Conservation (phyloP, 441 rosid species). For the Croton setiger region DNA sequence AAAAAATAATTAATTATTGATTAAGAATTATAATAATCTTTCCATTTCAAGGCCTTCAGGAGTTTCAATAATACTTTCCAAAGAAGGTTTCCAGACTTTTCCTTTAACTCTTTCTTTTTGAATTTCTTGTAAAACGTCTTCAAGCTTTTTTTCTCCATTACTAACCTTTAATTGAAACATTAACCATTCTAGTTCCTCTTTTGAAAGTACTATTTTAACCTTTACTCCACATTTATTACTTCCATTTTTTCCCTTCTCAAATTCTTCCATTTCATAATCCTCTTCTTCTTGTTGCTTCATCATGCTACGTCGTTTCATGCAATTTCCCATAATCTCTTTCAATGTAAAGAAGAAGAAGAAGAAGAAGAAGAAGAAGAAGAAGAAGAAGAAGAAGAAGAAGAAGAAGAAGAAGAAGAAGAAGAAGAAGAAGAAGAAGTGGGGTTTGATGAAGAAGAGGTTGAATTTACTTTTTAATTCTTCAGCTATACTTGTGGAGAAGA, state of each 20-base stretch:
- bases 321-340: slow-evolving; percentile 71
- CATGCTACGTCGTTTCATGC: slow-evolving; percentile 37
- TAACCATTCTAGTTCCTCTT: slow-evolving; percentile 68
- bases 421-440: neutral
- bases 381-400: neutral
- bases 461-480: neutral
- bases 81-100: slow-evolving; percentile 63
- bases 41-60: slow-evolving; percentile 47
- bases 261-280: neutral
- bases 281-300: slow-evolving; percentile 26
- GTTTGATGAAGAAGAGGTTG: neutral
- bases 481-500: neutral
- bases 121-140: slow-evolving; percentile 48
- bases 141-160: slow-evolving; percentile 36
- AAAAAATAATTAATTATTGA: neutral
- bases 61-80: slow-evolving; percentile 60
- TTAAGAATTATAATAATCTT: slow-evolving; percentile 14
- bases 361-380: neutral
- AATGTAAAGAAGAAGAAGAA: too few relatives aligned
- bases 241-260: slow-evolving; percentile 22
- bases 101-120: slow-evolving; percentile 51
- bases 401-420: neutral
- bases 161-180: slow-evolving; percentile 41
- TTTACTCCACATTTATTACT: slow-evolving; percentile 36
- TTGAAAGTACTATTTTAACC: slow-evolving; percentile 73